Evolutionary conservation across 1,139 yeast species (phyloP).

Genomic region (Protomyces pachydermus): DNA sequence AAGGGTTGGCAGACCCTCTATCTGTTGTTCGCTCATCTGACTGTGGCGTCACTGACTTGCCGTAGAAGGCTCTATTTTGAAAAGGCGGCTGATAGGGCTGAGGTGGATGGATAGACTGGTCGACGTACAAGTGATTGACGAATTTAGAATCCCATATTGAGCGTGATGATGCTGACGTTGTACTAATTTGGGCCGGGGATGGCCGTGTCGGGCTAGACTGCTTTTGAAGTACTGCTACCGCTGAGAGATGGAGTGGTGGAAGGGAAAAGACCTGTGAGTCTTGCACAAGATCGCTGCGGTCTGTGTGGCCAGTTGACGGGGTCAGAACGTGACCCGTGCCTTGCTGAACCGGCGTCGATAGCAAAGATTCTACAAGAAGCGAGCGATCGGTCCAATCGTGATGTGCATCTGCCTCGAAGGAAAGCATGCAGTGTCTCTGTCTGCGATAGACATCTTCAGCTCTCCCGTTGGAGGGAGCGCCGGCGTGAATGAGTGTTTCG

Average conservation of each 20-base stretch:
- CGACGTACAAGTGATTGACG: background rate
- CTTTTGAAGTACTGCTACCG: background rate
- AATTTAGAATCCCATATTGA: background rate
- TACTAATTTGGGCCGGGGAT: no score
- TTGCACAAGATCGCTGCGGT: background rate
- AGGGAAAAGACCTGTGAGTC: background rate
- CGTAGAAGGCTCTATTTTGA: background rate
- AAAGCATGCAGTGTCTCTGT: background rate
- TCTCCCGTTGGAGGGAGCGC: background rate
- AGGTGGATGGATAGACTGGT: background rate
- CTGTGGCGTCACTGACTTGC: background rate
- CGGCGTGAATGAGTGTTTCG: slow-evolving; percentile 2
- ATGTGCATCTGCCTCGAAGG: background rate
- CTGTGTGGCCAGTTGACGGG: background rate
- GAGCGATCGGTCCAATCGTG: background rate
- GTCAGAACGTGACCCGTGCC: background rate
- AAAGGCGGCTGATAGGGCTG: background rate
- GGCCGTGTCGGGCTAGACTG: background rate
- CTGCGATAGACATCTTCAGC: background rate
- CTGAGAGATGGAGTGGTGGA: background rate
- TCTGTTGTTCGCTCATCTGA: background rate
- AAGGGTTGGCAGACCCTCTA: background rate
- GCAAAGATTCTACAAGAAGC: background rate
- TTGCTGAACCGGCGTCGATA: background rate
- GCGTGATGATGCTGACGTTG: background rate